These are phyloP conservation scores for Alternaria gaisen DNA, from an alignment of 2,329 filamentous ascomycete species.

Conservation along the genomic window DNA sequence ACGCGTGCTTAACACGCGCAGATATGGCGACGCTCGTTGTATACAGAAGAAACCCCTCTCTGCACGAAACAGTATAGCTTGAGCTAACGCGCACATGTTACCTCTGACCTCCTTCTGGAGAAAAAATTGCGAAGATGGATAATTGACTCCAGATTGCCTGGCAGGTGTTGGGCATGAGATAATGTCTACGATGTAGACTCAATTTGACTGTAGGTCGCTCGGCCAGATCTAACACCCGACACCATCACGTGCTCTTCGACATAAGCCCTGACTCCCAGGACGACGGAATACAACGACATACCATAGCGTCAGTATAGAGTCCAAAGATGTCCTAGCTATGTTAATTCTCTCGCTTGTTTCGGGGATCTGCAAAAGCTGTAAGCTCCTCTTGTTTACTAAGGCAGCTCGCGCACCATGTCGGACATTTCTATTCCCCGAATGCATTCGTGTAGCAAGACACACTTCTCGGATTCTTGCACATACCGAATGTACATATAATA, in stretches of 20 bases:
- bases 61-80: neutral
- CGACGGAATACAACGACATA: neutral
- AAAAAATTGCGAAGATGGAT: neutral
- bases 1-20: neutral
- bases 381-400: neutral
- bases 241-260: slow-evolving; percentile 3
- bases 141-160: neutral
- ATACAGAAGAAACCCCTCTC: neutral
- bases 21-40: neutral
- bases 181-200: neutral
- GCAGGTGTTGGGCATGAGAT: neutral
- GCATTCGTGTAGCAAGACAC: neutral
- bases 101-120: neutral
- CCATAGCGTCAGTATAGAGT: neutral
- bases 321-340: neutral
- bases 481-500: neutral
- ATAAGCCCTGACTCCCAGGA: neutral
- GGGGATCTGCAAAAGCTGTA: neutral
- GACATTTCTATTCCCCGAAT: slow-evolving; percentile 12
- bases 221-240: slow-evolving; percentile 13
- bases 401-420: neutral
- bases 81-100: neutral
- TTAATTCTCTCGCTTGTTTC: neutral
- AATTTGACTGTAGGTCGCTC: neutral
- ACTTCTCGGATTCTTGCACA: neutral